phyloP scores from a whole-genome alignment of 495 filamentous ascomycete genomes.

The Podospora pseudopauciseta region DNA sequence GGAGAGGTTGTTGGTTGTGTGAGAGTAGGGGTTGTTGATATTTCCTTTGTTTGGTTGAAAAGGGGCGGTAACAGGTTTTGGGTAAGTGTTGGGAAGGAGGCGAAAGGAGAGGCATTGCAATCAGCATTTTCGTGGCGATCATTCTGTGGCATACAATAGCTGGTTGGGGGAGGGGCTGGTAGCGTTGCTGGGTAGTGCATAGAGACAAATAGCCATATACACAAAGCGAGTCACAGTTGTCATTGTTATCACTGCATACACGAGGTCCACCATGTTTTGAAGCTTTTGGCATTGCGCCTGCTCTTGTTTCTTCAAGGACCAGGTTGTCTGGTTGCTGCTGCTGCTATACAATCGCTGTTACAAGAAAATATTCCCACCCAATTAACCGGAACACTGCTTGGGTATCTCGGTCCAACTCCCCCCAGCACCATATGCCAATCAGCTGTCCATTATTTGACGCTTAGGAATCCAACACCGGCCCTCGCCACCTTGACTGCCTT shows the following conservation, averaged over 20 bases:
- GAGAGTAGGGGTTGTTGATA: background rate
- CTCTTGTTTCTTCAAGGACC: no score
- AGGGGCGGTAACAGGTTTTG: background rate
- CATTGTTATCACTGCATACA: background rate
- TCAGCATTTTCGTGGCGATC: constrained; percentile 8
- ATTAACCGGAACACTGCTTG: background rate
- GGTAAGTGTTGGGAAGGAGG: background rate
- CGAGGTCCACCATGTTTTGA: no score
- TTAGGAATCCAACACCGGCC: constrained; percentile 76
- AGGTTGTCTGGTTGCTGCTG: no score
- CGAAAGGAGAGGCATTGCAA: background rate
- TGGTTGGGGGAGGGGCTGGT: background rate
- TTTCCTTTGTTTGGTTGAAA: background rate
- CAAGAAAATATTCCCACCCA: no score
- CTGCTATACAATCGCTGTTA: no score
- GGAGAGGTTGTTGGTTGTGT: constrained; percentile 17
- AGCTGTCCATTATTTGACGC: constrained; percentile 53
- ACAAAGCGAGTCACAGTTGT: background rate
- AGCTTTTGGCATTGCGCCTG: no score
- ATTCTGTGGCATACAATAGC: background rate
- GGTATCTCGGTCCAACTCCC: background rate
- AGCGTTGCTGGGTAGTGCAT: background rate
- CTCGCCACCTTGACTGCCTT: constrained; percentile 66
- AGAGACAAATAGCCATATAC: background rate
- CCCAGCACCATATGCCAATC: background rate